Base-by-base conservation (phyloP, 2,329 filamentous ascomycete species). In the Colletotrichum chlorophyti region DNA sequence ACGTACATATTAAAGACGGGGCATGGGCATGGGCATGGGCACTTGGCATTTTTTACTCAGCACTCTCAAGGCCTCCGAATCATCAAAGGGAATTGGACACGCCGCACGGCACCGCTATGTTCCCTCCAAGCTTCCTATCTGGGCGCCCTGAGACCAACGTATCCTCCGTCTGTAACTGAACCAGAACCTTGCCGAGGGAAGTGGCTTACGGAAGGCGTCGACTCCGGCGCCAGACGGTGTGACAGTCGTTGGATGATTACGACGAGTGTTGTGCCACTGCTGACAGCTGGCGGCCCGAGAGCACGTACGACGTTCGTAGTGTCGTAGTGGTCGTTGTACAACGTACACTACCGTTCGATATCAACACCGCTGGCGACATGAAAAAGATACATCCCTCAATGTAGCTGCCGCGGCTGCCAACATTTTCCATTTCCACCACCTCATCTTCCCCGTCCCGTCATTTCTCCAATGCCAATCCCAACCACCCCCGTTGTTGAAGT, bases 151-250 rank as follows among this genome's bases (percentile, higher is more conserved):
- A 49, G 46, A 49, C 46, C 34, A 34, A 29, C 26, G n/a, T 49
- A 17, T 34, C n/a, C 35, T 21, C 34, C 24, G 12, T 49, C 55
- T 59, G 55, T 54, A 55, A 59, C 55, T 59, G 53, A 23, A 21
- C 37, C 37, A 48, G 50, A 59, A 55, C 55, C 43, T 59, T 59
- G 55, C 31, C 42, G 50, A 59, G 55, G 55, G 55, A 59, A 55
- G 37, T 43, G 29, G 55, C 31, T 31, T 23, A 43, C 55, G 55
- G 55, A 59, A 49, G 23, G 19, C 23, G 23, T n/a, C 51, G 38
- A 51, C 55, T 59, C 55, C 55, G 55, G 41, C 49, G 24, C 41
- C 54, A 58, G 41, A 41, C 49, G 53, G 34, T 46, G n/a, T 43
- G 53, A 37, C 45, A 37, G 53, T 46, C 45, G 48, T 47, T n/a